These are phyloP conservation scores for Kodamaea arcana DNA, from an alignment of 1,139 yeast species.

Conservation along the genomic window DNA sequence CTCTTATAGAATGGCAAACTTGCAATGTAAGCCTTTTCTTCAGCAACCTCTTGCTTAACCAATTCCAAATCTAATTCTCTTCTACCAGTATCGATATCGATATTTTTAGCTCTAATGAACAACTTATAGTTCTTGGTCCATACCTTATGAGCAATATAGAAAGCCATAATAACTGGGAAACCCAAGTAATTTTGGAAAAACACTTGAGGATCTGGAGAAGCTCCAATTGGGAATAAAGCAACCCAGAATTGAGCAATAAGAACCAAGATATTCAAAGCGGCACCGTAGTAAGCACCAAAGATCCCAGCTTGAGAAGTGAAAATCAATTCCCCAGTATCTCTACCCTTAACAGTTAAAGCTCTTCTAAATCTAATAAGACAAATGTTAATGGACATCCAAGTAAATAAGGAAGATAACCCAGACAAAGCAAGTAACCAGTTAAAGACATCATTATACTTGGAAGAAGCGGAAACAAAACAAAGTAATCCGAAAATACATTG, in stretches of 20 bases:
- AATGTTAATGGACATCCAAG: constrained; percentile 36
- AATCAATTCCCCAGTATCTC: constrained; percentile 29
- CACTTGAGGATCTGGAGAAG: constrained; percentile 26
- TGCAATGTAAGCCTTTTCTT: constrained; percentile 37
- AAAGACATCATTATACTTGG: constrained; percentile 28
- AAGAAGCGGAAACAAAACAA: constrained; percentile 37
- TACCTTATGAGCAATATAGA: constrained; percentile 49
- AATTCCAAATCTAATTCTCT: constrained; percentile 52
- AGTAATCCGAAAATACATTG: constrained; percentile 44
- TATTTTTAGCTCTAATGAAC: constrained; percentile 37
- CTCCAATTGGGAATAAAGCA: constrained; percentile 38
- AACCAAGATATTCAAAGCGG: constrained; percentile 25
- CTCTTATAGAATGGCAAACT: constrained; percentile 31
- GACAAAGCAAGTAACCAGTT: constrained; percentile 35
- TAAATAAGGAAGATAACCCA: constrained; percentile 34
- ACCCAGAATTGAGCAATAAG: constrained; percentile 42
- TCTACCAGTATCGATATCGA: constrained; percentile 54
- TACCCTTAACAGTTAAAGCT: constrained; percentile 29
- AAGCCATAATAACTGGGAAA: constrained; percentile 46
- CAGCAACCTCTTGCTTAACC: constrained; percentile 47
- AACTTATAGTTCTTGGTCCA: constrained; percentile 43
- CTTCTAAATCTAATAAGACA: constrained; percentile 36
- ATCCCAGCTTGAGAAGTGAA: constrained; percentile 33
- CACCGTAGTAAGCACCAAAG: constrained; percentile 29
- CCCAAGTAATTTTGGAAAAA: constrained; percentile 57